Conservation (phyloP, 257 asterid genomes). For the Capsicum baccatum region DNA sequence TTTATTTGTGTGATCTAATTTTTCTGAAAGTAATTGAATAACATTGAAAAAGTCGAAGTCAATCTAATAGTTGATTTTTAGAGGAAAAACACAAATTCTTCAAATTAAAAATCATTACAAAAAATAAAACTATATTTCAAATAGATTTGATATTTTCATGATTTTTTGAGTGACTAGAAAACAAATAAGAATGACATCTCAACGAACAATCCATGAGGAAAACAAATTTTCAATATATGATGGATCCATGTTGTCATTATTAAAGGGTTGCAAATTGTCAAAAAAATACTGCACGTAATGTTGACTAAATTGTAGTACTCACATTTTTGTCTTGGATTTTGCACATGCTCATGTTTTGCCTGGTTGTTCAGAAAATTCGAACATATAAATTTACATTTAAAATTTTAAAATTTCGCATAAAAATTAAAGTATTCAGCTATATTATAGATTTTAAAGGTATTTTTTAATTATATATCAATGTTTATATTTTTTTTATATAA, state of each 20-base stretch:
- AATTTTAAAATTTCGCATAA: too few species aligned
- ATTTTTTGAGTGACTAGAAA: neutral
- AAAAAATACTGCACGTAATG: neutral
- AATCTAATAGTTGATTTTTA: neutral
- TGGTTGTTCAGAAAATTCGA: too few species aligned
- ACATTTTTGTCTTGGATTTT: neutral
- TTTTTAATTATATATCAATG: too few species aligned
- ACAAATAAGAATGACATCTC: conserved; percentile 5
- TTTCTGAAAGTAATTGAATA: neutral
- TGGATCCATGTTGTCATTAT: conserved; percentile 11
- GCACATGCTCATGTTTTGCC: conserved; percentile 23
- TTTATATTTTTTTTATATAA: too few species aligned
- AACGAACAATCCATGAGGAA: neutral
- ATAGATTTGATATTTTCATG: neutral
- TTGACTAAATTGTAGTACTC: neutral
- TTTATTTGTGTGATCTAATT: too few species aligned
- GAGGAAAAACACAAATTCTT: neutral
- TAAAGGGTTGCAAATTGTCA: conserved; percentile 5
- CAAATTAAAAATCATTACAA: neutral
- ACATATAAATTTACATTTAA: too few species aligned
- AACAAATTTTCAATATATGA: neutral
- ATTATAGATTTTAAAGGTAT: too few species aligned
- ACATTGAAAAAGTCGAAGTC: neutral
- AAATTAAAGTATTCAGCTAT: too few species aligned
- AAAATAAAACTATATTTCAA: neutral